Conservation (phyloP, 129 eudicot genomes). For the Rutidosis leptorrhynchoides region DNA sequence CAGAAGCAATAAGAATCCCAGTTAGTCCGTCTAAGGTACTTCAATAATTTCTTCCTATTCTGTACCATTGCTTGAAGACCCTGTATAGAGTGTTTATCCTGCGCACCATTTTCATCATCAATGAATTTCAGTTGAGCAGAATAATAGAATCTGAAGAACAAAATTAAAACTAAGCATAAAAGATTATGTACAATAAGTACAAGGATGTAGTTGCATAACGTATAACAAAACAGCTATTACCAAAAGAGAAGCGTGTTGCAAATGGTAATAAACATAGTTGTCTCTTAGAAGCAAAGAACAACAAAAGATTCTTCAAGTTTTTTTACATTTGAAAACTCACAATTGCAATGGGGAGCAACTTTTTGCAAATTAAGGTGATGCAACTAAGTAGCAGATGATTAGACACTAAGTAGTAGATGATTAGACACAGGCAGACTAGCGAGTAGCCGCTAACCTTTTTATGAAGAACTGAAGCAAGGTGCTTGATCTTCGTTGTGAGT, state of each 20-base stretch:
- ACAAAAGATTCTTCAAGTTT: neutral
- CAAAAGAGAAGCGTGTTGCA: neutral
- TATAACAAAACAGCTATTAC: neutral
- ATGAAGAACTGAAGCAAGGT: constrained; percentile 65
- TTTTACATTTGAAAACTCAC: neutral
- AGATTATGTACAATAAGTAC: neutral
- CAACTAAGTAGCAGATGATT: too few species aligned
- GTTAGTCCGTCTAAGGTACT: constrained; percentile 79
- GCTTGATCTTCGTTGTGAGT: constrained; percentile 82
- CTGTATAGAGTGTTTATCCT: constrained; percentile 88
- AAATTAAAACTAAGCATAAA: neutral
- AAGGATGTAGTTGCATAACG: neutral
- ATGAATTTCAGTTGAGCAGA: neutral
- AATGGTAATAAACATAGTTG: neutral
- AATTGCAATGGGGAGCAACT: neutral
- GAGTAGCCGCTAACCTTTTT: too few species aligned
- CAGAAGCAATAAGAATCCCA: constrained; percentile 56
- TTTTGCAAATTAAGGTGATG: neutral
- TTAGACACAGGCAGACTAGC: too few species aligned
- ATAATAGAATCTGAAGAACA: neutral
- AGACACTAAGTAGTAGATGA: too few species aligned
- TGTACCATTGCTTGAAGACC: constrained; percentile 89
- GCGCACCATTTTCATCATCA: constrained; percentile 15
- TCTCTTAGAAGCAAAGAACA: neutral
- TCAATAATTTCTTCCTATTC: constrained; percentile 73